Evolutionary conservation across 2,329 filamentous ascomycete species (phyloP).

Genomic region (Pezicula neosporulosa): DNA sequence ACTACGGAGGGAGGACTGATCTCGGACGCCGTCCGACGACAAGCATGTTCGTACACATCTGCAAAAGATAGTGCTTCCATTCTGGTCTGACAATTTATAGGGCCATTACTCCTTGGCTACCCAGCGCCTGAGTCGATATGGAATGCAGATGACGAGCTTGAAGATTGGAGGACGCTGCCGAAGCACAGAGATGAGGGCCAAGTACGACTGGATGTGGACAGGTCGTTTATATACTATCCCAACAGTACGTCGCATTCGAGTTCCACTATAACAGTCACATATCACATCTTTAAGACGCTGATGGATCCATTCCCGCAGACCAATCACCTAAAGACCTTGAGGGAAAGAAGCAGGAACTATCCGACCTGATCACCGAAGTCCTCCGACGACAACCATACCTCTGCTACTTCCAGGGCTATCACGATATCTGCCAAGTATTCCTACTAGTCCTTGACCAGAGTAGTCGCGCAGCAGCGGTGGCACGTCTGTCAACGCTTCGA

Average conservation of each 20-base stretch:
- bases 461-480: slow-evolving; percentile 59
- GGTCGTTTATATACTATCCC: slow-evolving; percentile 97
- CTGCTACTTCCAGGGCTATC: slow-evolving; percentile 97
- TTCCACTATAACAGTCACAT: slow-evolving; percentile 14
- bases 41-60: slow-evolving; percentile 65
- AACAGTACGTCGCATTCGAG: slow-evolving; percentile 51
- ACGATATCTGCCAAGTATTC: slow-evolving; percentile 96
- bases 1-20: slow-evolving; percentile 64
- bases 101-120: slow-evolving; percentile 57
- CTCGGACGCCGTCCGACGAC: slow-evolving; percentile 62
- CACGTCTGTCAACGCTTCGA: slow-evolving; percentile 81
- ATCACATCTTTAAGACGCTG: slow-evolving; percentile 16
- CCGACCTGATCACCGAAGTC: slow-evolving; percentile 73
- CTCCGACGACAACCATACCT: slow-evolving; percentile 79
- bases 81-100: slow-evolving; percentile 35
- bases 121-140: slow-evolving; percentile 12
- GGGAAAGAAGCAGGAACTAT: slow-evolving; percentile 71
- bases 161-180: slow-evolving; percentile 49
- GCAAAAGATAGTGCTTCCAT: background rate
- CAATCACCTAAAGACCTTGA: slow-evolving; percentile 66
- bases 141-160: slow-evolving; percentile 17
- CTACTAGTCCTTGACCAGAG: slow-evolving; percentile 74
- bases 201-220: slow-evolving; percentile 86
- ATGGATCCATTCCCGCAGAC: slow-evolving; percentile 42
- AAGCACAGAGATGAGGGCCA: slow-evolving; percentile 87